Percentiles rank a stretch among this genome's conserved stretches.
These are phyloP conservation scores for Durio zibethinus DNA, from an alignment of 345 rosid species.

Conservation along the genomic window DNA sequence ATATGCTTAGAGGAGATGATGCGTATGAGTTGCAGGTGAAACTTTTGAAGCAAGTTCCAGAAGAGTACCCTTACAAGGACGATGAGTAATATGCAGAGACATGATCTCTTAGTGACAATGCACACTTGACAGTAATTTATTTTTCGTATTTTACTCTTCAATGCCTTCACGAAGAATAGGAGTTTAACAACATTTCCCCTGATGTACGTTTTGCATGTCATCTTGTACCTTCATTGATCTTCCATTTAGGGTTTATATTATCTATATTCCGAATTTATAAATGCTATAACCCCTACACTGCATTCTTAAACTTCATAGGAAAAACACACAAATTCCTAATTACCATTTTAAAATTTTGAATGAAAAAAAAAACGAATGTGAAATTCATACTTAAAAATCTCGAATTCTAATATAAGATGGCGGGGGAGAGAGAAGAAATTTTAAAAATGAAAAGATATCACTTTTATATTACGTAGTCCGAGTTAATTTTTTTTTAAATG, in stretches of 20 bases:
- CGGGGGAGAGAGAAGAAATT: no score
- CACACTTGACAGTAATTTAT: background rate
- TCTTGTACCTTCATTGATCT: background rate
- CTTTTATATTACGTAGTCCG: no score
- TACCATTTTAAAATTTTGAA: no score
- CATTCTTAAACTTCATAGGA: no score
- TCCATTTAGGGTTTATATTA: background rate
- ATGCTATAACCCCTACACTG: no score
- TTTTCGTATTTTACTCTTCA: background rate
- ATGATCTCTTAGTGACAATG: background rate
- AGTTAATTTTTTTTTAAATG: no score
- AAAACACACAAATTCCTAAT: no score
- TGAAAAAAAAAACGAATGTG: no score
- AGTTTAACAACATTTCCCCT: background rate
- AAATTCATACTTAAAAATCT: no score
- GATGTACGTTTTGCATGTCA: background rate
- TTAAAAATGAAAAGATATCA: no score
- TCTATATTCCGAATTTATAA: background rate
- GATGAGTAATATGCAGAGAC: slow-evolving; percentile 47
- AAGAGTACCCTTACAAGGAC: slow-evolving; percentile 94
- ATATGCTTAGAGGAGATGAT: slow-evolving; percentile 81
- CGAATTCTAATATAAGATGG: no score
- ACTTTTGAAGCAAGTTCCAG: slow-evolving; percentile 77
- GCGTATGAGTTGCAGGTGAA: slow-evolving; percentile 85
- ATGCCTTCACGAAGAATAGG: background rate